A percentile compares a stretch with the other conserved stretches of the same genome.
phyloP scores from a whole-genome alignment of 208 protist genomes.

The Leishmania turanica region DNA sequence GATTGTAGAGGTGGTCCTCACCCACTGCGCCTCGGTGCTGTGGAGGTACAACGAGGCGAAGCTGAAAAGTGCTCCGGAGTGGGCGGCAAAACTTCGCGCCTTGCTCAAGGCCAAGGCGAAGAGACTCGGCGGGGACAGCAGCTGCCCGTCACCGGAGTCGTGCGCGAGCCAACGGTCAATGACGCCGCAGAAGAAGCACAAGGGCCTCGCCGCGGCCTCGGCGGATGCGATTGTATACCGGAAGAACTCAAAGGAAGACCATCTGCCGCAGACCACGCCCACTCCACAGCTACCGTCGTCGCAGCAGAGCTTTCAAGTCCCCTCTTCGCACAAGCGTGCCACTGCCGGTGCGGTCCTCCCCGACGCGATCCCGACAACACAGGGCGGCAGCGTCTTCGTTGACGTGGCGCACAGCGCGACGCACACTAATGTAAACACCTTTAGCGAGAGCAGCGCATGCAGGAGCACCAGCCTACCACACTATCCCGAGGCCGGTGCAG shows the following conservation, averaged over 20 bases:
- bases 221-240: constrained; percentile 41
- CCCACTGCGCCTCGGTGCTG: constrained; percentile 55
- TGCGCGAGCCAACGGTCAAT: constrained; percentile 6
- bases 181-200: constrained; percentile 36
- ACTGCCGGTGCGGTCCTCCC: neutral
- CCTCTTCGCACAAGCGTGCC: neutral
- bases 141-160: neutral
- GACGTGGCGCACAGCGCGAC: neutral
- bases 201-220: constrained; percentile 38
- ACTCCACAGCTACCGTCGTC: neutral
- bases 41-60: constrained; percentile 44
- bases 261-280: neutral
- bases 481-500: constrained; percentile 31
- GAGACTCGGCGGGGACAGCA: neutral
- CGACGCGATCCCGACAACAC: neutral
- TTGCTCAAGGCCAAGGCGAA: constrained; percentile 25
- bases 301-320: constrained; percentile 8
- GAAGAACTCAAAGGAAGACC: constrained; percentile 8
- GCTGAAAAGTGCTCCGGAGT: constrained; percentile 31
- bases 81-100: constrained; percentile 40
- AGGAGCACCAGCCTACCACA: constrained; percentile 19
- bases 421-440: neutral
- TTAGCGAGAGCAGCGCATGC: constrained; percentile 18
- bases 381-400: neutral
- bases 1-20: constrained; percentile 58